phyloP scores from a whole-genome alignment of 1,139 yeast species.

The Scheffersomyces quercinus region DNA sequence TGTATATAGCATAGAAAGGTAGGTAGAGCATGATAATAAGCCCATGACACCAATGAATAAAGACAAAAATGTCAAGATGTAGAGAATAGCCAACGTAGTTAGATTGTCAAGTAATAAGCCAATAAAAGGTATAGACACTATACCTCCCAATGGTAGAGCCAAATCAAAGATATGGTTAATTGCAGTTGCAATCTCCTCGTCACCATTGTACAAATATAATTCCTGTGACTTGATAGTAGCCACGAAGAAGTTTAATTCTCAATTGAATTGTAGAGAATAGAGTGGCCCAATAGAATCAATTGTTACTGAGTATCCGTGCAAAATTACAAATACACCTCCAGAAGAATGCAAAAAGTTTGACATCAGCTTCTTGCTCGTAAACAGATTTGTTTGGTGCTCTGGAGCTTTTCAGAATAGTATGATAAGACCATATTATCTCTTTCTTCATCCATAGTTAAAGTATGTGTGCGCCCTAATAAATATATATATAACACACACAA shows the following conservation, averaged over 20 bases:
- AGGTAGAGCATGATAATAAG: constrained; percentile 18
- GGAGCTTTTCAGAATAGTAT: constrained; percentile 34
- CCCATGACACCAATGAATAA: constrained; percentile 69
- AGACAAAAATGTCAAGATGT: constrained; percentile 54
- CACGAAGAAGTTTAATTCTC: constrained; percentile 86
- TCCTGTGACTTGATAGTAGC: constrained; percentile 86
- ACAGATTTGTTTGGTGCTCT: constrained; percentile 50
- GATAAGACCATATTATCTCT: no score
- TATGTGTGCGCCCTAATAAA: no score
- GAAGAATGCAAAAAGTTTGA: constrained; percentile 51
- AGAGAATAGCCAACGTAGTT: constrained; percentile 60
- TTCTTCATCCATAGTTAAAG: no score
- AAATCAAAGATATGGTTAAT: constrained; percentile 78
- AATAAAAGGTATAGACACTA: constrained; percentile 80
- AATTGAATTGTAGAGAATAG: constrained; percentile 83
- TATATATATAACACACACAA: no score
- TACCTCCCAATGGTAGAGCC: constrained; percentile 86
- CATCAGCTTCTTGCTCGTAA: constrained; percentile 66
- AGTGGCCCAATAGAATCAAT: constrained; percentile 80
- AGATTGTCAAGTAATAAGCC: constrained; percentile 79
- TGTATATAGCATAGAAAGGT: no score
- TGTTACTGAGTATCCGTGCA: constrained; percentile 67
- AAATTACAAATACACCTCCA: constrained; percentile 82
- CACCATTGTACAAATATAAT: constrained; percentile 56
- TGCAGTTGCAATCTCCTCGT: constrained; percentile 51